phyloP scores from a whole-genome alignment of 2,329 filamentous ascomycete genomes.

The Hymenoscyphus fraxineus region DNA sequence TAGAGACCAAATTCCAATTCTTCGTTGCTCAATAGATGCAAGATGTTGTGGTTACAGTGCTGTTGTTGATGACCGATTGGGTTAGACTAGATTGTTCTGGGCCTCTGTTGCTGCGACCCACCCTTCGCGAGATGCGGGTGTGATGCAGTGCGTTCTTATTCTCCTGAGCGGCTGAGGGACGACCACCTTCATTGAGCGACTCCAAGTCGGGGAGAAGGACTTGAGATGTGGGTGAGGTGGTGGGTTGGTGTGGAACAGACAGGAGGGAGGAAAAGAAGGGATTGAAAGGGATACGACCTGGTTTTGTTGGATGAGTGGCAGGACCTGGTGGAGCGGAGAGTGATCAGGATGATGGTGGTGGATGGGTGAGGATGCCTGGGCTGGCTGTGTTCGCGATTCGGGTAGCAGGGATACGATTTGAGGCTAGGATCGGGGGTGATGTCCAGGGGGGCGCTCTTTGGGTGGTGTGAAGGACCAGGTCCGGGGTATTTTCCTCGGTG shows the following conservation, averaged over 20 bases:
- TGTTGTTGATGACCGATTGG: not conserved
- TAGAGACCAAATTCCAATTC: not conserved
- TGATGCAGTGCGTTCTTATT: not conserved
- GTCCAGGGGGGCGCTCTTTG: not conserved
- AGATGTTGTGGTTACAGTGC: not conserved
- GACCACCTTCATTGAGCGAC: not conserved
- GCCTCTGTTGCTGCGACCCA: constrained; percentile 1
- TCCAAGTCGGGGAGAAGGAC: not conserved
- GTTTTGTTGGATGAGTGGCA: constrained; percentile 3
- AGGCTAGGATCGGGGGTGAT: not conserved
- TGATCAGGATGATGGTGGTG: not conserved
- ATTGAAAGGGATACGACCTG: not conserved
- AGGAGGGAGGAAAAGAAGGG: not conserved
- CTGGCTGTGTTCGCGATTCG: not conserved
- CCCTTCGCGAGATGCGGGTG: not conserved
- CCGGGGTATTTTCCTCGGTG: no score
- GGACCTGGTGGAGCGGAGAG: not conserved
- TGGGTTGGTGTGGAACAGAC: not conserved
- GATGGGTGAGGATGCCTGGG: constrained; percentile 2
- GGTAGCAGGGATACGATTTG: not conserved
- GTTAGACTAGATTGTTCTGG: not conserved
- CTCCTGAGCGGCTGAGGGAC: not conserved
- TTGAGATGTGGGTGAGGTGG: not conserved
- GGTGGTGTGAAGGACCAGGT: not conserved
- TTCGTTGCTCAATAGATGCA: not conserved